Conservation (phyloP, 2,329 filamentous ascomycete genomes). For the Dryadomyces quercus-mongolicae region DNA sequence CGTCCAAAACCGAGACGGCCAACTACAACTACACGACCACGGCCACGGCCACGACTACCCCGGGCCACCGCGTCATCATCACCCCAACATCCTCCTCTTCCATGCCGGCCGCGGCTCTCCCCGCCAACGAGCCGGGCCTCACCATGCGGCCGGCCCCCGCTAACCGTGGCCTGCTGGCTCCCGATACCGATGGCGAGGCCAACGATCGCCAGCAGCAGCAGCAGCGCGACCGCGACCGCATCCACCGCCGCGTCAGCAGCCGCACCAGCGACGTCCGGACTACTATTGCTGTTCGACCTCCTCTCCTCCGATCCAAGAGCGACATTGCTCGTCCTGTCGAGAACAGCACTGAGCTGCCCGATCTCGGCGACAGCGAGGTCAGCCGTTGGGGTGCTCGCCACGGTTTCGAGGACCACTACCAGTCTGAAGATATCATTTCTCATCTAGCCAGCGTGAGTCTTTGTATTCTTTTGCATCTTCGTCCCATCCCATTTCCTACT, state of each 20-base stretch:
- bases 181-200: slow-evolving; percentile 16
- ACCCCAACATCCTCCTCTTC: not conserved
- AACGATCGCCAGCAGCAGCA: slow-evolving; percentile 1
- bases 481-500: not conserved
- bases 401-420: slow-evolving; percentile 86
- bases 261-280: not conserved
- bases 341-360: slow-evolving; percentile 18
- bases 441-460: slow-evolving; percentile 64
- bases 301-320: slow-evolving; percentile 44
- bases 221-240: slow-evolving; percentile 19
- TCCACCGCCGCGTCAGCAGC: not conserved
- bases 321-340: slow-evolving; percentile 32
- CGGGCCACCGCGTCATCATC: slow-evolving; percentile 2
- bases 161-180: slow-evolving; percentile 16
- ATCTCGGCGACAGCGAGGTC: slow-evolving; percentile 18
- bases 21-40: not conserved
- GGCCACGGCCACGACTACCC: not conserved
- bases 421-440: slow-evolving; percentile 79
- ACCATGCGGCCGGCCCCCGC: slow-evolving; percentile 17
- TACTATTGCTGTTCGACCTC: slow-evolving; percentile 27
- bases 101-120: too few species aligned
- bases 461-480: not conserved
- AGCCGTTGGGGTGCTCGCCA: slow-evolving; percentile 52
- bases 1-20: slow-evolving; percentile 4
- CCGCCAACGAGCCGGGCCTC: not conserved